Base-by-base conservation (phyloP, 1,284 basidiomycete genomes). In the Fereydounia khargensis region DNA sequence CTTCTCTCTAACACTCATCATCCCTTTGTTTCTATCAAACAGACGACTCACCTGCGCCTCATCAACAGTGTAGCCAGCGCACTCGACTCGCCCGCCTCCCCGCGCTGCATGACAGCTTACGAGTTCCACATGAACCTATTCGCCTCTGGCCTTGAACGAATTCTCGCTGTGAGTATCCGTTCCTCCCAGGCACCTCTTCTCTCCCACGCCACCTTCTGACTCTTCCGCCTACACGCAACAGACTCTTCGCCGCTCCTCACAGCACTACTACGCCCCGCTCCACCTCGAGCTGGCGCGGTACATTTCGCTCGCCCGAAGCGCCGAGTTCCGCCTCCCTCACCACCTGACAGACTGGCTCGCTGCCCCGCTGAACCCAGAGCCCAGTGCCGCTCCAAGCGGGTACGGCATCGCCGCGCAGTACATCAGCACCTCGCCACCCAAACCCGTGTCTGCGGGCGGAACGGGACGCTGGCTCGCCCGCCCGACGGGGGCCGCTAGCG, bases 211-310 rank as follows among this genome's bases (percentile, higher is more conserved):
- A n/a, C n/a, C n/a, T n/a, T n/a, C n/a, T n/a, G n/a, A n/a, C n/a
- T n/a, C n/a, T n/a, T n/a, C n/a, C n/a, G n/a, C n/a, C n/a, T n/a
- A n/a, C n/a, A n/a, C n/a, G n/a, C n/a, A n/a, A n/a, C n/a, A n/a
- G n/a, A n/a, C n/a, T n/a, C n/a, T n/a, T n/a, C 45, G 48, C 21
- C 35, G 39, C 27, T 46, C 59, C 6, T 65, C 59, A 14, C 64
- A 68, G 35, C 44, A 47, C 11, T 73, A 75, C 49, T 75, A 75
- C 39, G 30, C 56, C 3, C 54, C 47, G 22, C 44, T 58, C 24
- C 73, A 75, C 35, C 48, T 73, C n/a, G 70, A 73, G 32, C 45
- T 75, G 9, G 62, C 71, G 1, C 46, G 51, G 11, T 69, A 57
- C 19, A 20, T 62, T 19, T 22, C 40, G 6, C 35, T 57, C 32